Conservation (phyloP, 2,329 filamentous ascomycete genomes). For the Hypomyces rosellus region DNA sequence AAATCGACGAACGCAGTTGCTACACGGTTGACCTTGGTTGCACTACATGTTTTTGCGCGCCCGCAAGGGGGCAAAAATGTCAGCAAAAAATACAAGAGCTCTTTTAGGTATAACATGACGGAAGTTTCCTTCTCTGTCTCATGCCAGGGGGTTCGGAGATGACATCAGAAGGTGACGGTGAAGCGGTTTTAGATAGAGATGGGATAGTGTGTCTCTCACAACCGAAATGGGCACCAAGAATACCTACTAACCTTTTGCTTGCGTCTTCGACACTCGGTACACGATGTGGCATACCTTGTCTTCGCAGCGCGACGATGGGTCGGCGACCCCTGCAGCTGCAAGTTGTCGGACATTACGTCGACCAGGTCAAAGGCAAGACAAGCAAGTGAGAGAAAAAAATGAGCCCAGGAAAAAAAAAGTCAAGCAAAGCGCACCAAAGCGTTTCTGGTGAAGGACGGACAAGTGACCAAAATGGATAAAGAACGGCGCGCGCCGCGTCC, state of each 20-base stretch:
- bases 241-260: constrained; percentile 41
- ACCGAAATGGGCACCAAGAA: neutral
- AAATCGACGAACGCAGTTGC: constrained; percentile 46
- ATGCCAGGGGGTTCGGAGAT: constrained; percentile 7
- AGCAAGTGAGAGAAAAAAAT: neutral
- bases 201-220: neutral
- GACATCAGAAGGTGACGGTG: neutral
- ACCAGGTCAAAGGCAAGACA: constrained; percentile 5
- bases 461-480: neutral
- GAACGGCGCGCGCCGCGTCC: neutral
- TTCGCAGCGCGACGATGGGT: constrained; percentile 16
- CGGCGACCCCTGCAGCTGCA: constrained; percentile 21
- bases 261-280: constrained; percentile 44
- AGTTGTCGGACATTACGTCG: constrained; percentile 28
- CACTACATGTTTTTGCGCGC: constrained; percentile 31
- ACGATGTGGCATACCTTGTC: constrained; percentile 33
- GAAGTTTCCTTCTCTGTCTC: too few relatives aligned
- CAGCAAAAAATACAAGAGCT: neutral
- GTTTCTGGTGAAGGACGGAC: neutral
- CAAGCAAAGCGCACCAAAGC: neutral
- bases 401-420: too few relatives aligned
- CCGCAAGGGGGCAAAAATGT: neutral
- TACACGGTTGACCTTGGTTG: constrained; percentile 48
- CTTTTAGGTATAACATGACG: neutral
- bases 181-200: neutral